Evolutionary conservation across 1,284 basidiomycete genomes (phyloP).

Genomic region (Psilocybe mexicana): DNA sequence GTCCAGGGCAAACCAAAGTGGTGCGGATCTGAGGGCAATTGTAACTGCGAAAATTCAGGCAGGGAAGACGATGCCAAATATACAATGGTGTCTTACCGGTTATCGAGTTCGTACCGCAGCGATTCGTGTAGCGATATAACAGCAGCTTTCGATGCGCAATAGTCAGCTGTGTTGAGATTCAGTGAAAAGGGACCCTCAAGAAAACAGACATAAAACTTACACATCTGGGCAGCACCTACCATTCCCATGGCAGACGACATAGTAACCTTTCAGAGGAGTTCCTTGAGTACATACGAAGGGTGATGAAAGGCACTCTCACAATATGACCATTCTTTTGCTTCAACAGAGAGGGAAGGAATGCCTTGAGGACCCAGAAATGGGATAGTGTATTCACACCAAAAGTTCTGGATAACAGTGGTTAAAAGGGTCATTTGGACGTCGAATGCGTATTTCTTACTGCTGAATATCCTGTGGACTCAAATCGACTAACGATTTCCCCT

Average conservation of each 20-base stretch:
- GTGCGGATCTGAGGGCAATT: slow-evolving; percentile 74
- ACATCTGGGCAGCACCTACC: slow-evolving; percentile 76
- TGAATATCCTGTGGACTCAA: slow-evolving; percentile 75
- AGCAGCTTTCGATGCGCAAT: slow-evolving; percentile 87
- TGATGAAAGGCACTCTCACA: slow-evolving; percentile 43
- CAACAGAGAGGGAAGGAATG: slow-evolving; percentile 92
- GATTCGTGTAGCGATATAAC: slow-evolving; percentile 75
- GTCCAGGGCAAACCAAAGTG: slow-evolving; percentile 78
- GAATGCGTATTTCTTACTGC: slow-evolving; percentile 54
- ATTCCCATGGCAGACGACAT: slow-evolving; percentile 80
- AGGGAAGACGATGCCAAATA: slow-evolving; percentile 8
- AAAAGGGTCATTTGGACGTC: neutral
- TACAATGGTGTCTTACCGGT: slow-evolving; percentile 41
- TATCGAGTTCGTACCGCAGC: slow-evolving; percentile 82
- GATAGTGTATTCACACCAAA: slow-evolving; percentile 88
- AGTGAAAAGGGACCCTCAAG: slow-evolving; percentile 5
- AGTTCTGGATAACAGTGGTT: slow-evolving; percentile 58
- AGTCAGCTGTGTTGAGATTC: slow-evolving; percentile 63
- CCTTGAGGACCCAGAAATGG: slow-evolving; percentile 90
- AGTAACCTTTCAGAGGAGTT: slow-evolving; percentile 55
- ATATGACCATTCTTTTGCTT: slow-evolving; percentile 80
- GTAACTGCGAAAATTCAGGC: slow-evolving; percentile 57
- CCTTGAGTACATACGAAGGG: slow-evolving; percentile 10
- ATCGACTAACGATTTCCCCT: slow-evolving; percentile 85
- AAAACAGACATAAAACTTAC: slow-evolving; percentile 45